Evolutionary conservation across 2,329 filamentous ascomycete species (phyloP), one percentile per base, ranked within the genome.

Genomic region (Xylaria digitata): DNA sequence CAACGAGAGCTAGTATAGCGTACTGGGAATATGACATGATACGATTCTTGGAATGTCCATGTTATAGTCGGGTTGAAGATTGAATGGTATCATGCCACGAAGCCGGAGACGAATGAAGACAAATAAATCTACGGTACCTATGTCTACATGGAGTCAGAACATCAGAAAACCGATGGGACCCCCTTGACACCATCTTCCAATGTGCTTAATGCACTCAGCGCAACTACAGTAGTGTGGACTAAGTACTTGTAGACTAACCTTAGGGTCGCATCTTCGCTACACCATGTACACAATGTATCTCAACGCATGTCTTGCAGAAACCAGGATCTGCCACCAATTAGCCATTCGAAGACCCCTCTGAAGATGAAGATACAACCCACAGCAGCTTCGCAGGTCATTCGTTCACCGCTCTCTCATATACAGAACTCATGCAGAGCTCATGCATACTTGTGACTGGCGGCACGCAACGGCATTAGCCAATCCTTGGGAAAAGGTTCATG

Each of bases 351-450:
- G 32, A 56, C 49, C 57, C 61, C 57, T 65, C 58, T 58, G 60
- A 13, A 57, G 49, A 49, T 69, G 58, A 49, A 43, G 52, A 56
- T 70, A 60, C 50, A 60, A 56, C 58, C 56, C 34, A 45, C 58
- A 55, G n/a, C 50, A 58, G 26, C 37, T 62, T 55, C 50, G 63
- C 55, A 45, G 63, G 65, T 53, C 65, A 72, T 72, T 71, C 70
- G 70, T 71, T 75, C 74, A 75, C 74, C 74, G 74, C 74, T 72
- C 63, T 50, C 66, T 64, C 48, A 32, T 37, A 54, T 59, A 57
- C 62, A 61, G 48, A 58, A 23, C 50, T 37, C 37, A 59, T 58
- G 63, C 48, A 63, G 34, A 48, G 62, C 71, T 71, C 68, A 60
- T 68, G 63, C 67, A 61, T 63, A 63, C 61, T 46, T 67, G 64